Evolutionary conservation across 768 basidiomycete genomes (phyloP).

Genomic region (Xerocomellus amylosporus): DNA sequence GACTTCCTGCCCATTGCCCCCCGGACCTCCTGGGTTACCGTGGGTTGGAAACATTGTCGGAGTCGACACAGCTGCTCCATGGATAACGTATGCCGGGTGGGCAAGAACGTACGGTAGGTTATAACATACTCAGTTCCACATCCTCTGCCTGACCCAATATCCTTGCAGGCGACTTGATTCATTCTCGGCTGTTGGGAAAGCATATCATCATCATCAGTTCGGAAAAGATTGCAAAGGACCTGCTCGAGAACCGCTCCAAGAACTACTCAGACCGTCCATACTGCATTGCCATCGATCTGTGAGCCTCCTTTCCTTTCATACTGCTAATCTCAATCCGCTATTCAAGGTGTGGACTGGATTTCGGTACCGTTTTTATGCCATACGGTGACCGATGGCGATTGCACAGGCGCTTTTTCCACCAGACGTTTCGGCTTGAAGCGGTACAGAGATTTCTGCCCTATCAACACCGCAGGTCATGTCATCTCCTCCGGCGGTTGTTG

Average conservation of each 20-base stretch:
- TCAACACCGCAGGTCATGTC: too few relatives aligned
- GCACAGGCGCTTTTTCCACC: too few relatives aligned
- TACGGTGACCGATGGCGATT: too few relatives aligned
- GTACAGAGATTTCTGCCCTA: too few relatives aligned
- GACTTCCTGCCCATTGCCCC: background rate
- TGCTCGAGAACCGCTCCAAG: slow-evolving; percentile 2
- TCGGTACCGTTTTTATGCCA: too few relatives aligned
- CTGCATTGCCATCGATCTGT: background rate
- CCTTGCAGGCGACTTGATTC: slow-evolving; percentile 1
- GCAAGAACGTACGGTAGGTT: slow-evolving; percentile 7
- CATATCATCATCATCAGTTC: slow-evolving; percentile 13
- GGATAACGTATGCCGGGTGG: slow-evolving; percentile 11
- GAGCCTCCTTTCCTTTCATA: background rate
- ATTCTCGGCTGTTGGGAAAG: background rate
- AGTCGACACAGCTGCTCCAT: background rate
- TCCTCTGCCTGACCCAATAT: background rate
- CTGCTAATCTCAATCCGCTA: too few relatives aligned
- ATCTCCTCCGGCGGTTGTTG: too few relatives aligned
- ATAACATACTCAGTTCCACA: background rate
- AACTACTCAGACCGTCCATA: slow-evolving; percentile 11
- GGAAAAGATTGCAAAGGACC: slow-evolving; percentile 1
- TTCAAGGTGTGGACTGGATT: too few relatives aligned
- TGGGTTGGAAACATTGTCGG: slow-evolving; percentile 8
- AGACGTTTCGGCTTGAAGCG: too few relatives aligned
- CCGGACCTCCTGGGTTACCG: slow-evolving; percentile 7